These are phyloP conservation scores for Prunus campanulata DNA, from an alignment of 306 rosid genomes.

Conservation along the genomic window DNA sequence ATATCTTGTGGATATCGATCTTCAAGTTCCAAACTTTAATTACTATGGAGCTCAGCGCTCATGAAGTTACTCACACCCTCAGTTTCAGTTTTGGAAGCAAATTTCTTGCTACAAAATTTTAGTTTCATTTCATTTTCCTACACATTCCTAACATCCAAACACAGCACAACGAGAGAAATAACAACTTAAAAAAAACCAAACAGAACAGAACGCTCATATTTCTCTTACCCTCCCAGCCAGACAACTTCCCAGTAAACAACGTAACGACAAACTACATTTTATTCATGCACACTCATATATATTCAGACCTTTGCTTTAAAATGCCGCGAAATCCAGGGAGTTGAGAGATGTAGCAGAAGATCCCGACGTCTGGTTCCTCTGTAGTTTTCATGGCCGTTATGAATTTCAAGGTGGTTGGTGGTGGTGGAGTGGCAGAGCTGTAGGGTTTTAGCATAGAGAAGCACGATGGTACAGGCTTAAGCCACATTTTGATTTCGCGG, in stretches of 20 bases:
- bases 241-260: not conserved
- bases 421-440: slow-evolving; percentile 16
- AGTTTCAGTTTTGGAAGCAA: not conserved
- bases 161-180: not conserved
- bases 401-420: slow-evolving; percentile 6
- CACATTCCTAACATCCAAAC: slow-evolving; percentile 3
- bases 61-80: not conserved
- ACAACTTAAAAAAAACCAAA: too few relatives aligned
- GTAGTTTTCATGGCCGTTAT: slow-evolving; percentile 47
- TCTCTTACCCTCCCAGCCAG: not conserved
- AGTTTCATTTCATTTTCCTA: not conserved
- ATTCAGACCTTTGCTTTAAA: not conserved
- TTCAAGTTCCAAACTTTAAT: not conserved
- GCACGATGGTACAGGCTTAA: slow-evolving; percentile 6
- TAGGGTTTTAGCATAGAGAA: slow-evolving; percentile 46
- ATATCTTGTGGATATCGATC: not conserved
- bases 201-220: not conserved
- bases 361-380: slow-evolving; percentile 76
- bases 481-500: slow-evolving; percentile 16
- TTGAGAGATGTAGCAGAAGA: slow-evolving; percentile 69
- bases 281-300: not conserved
- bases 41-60: not conserved
- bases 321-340: slow-evolving; percentile 88
- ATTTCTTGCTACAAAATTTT: not conserved
- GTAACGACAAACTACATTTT: not conserved